Conservation (phyloP, 495 filamentous ascomycete species). For the Letharia lupina region DNA sequence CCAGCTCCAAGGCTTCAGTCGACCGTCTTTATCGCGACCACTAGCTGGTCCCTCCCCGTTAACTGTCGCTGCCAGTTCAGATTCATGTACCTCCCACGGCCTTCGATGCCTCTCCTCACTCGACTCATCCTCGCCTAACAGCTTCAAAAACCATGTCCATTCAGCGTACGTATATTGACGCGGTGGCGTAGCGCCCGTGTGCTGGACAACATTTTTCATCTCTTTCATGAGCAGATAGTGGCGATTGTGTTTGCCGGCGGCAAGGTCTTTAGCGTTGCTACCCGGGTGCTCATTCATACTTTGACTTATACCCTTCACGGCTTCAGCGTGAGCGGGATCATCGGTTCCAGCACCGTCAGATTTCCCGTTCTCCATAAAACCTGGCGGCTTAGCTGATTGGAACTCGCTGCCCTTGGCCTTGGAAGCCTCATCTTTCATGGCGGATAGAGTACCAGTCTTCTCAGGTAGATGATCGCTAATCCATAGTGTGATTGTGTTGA, state of each 20-base stretch:
- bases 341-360: constrained; percentile 4
- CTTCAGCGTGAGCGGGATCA: constrained; percentile 13
- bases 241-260: constrained; percentile 47
- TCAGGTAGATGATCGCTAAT: constrained; percentile 3
- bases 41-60: neutral
- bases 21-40: neutral
- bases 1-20: neutral
- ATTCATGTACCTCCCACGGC: neutral
- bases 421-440: constrained; percentile 54
- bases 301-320: constrained; percentile 26
- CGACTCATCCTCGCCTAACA: constrained; percentile 61
- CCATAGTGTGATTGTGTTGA: constrained; percentile 27
- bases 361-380: constrained; percentile 7
- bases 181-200: constrained; percentile 48
- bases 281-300: constrained; percentile 27
- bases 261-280: constrained; percentile 35
- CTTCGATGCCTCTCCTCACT: constrained; percentile 22
- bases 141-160: constrained; percentile 69
- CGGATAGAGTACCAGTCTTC: constrained; percentile 40
- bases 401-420: constrained; percentile 10
- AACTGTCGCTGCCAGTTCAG: neutral
- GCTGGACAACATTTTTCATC: constrained; percentile 52
- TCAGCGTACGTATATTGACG: constrained; percentile 69
- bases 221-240: constrained; percentile 58
- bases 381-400: constrained; percentile 7